Conservation (phyloP, 2,329 filamentous ascomycete species). For the Colletotrichum caudatum region DNA sequence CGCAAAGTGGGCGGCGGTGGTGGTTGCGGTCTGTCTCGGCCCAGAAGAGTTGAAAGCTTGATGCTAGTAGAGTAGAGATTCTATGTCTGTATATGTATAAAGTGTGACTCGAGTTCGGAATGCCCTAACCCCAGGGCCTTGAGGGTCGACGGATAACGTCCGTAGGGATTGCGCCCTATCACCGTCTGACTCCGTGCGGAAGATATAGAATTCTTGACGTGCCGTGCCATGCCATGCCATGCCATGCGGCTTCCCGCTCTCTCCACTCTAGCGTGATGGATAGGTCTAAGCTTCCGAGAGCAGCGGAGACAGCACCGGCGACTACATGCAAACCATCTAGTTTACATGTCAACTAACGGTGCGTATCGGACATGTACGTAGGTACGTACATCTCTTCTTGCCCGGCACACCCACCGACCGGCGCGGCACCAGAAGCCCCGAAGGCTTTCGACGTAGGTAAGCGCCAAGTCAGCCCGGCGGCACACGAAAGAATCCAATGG, state of each 20-base stretch:
- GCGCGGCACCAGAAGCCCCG: neutral
- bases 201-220: slow-evolving; percentile 7
- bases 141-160: neutral
- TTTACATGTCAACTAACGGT: neutral
- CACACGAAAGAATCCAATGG: neutral
- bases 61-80: neutral
- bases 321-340: neutral
- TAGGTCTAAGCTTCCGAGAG: neutral
- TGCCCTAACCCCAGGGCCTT: too few species aligned
- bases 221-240: slow-evolving; percentile 1
- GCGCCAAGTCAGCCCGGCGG: slow-evolving; percentile 6
- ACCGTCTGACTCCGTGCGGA: slow-evolving; percentile 3
- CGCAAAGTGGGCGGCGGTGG: neutral
- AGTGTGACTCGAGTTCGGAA: neutral
- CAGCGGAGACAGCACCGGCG: neutral
- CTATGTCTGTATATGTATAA: too few species aligned
- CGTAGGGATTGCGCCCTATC: slow-evolving; percentile 20
- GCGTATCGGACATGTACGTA: neutral
- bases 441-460: neutral
- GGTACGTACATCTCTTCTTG: neutral
- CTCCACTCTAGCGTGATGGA: slow-evolving; percentile 28
- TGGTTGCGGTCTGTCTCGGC: neutral
- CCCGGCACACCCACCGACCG: neutral
- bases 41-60: neutral
- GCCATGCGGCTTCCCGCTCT: slow-evolving; percentile 11